Evolutionary conservation across 768 basidiomycete genomes (phyloP).

Genomic region (Amylocystis lapponica): DNA sequence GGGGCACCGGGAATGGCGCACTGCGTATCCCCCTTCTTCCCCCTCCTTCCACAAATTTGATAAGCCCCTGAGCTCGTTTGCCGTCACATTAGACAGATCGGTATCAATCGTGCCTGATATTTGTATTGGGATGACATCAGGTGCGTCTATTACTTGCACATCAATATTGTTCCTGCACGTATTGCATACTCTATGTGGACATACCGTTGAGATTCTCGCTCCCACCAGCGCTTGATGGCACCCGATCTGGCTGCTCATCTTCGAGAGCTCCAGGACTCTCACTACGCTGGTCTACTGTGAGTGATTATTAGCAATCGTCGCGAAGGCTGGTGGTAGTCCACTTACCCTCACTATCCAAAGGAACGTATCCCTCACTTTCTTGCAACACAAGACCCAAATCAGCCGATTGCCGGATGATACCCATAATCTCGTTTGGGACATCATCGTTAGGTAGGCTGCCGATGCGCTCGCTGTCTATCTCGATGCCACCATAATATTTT

Average conservation of each 20-base stretch:
- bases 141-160: too few relatives aligned
- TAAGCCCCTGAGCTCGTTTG: slow-evolving; percentile 23
- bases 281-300: too few relatives aligned
- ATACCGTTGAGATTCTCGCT: too few relatives aligned
- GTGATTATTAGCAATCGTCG: too few relatives aligned
- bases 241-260: too few relatives aligned
- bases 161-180: too few relatives aligned
- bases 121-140: slow-evolving; percentile 25
- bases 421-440: slow-evolving; percentile 26
- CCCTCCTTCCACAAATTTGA: slow-evolving; percentile 16
- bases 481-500: slow-evolving; percentile 25
- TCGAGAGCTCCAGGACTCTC: too few relatives aligned
- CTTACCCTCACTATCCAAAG: slow-evolving; percentile 7
- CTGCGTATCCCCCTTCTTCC: slow-evolving; percentile 20
- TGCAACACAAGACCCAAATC: slow-evolving; percentile 11
- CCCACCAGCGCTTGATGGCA: too few relatives aligned
- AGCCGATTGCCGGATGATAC: slow-evolving; percentile 11
- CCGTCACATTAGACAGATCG: slow-evolving; percentile 19
- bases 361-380: slow-evolving; percentile 26
- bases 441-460: slow-evolving; percentile 26
- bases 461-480: slow-evolving; percentile 17
- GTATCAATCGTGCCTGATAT: slow-evolving; percentile 21
- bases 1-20: slow-evolving; percentile 12
- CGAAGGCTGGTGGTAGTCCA: too few relatives aligned
- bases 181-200: background rate